These are phyloP conservation scores for Eucalyptus pumila DNA, from an alignment of 345 rosid species.

Conservation along the genomic window DNA sequence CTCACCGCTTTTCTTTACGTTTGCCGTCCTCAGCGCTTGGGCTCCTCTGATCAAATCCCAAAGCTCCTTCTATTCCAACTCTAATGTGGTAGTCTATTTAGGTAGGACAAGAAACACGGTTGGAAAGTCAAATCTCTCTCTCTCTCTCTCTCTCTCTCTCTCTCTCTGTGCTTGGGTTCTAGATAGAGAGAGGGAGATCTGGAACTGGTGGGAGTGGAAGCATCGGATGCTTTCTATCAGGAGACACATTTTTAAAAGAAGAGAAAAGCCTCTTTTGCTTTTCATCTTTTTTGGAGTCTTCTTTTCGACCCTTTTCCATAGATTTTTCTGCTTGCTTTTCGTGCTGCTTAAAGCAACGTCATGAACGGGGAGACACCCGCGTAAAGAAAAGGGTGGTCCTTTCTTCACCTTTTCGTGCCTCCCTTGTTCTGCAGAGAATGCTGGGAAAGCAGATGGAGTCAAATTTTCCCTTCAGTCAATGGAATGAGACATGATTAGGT, in stretches of 20 bases:
- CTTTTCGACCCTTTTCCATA: background rate
- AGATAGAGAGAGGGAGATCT: background rate
- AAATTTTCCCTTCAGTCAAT: background rate
- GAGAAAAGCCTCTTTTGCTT: background rate
- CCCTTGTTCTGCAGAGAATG: background rate
- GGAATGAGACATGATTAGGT: background rate
- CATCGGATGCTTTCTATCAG: background rate
- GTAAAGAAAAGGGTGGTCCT: background rate
- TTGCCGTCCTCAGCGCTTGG: background rate
- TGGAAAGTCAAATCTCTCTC: background rate
- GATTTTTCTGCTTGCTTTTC: background rate
- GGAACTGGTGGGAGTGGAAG: background rate
- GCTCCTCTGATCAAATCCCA: conserved; percentile 1
- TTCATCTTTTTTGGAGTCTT: background rate
- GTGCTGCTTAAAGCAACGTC: conserved; percentile 5
- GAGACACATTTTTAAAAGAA: background rate
- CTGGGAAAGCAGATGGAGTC: background rate
- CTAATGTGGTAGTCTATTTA: background rate
- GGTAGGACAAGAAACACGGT: background rate
- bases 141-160: background rate
- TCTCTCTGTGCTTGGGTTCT: background rate
- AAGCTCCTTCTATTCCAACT: background rate
- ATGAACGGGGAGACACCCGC: conserved; percentile 4
- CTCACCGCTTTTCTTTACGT: background rate
- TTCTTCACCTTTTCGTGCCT: background rate